These are phyloP conservation scores for Beauveria varroae DNA, from an alignment of 2,329 filamentous ascomycete genomes.

Conservation along the genomic window DNA sequence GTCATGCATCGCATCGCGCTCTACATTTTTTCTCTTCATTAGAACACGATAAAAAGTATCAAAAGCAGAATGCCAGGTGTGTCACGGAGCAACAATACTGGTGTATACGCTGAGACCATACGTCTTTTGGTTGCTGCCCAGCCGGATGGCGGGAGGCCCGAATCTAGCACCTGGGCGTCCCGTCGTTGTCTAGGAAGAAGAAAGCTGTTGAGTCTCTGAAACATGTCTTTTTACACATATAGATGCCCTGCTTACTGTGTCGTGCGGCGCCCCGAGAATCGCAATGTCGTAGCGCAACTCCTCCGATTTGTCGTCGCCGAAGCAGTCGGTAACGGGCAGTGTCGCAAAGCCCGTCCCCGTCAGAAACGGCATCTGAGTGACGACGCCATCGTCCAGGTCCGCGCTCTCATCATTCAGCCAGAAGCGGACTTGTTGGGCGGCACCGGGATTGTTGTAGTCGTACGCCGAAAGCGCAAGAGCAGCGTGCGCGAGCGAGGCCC, in stretches of 20 bases:
- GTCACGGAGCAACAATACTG: conserved; percentile 1
- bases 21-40: neutral
- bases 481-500: neutral
- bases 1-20: conserved; percentile 15
- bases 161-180: conserved; percentile 48
- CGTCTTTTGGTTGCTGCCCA: conserved; percentile 59
- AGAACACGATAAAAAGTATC: neutral
- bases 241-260: conserved; percentile 17
- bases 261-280: conserved; percentile 22
- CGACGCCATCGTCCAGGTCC: conserved; percentile 10
- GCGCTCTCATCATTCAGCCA: conserved; percentile 12
- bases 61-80: neutral
- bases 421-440: conserved; percentile 15
- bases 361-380: conserved; percentile 14
- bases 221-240: no score
- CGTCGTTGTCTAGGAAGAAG: conserved; percentile 14
- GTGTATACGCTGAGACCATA: conserved; percentile 18
- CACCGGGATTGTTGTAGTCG: conserved; percentile 8
- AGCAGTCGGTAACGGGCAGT: conserved; percentile 20
- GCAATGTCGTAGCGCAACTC: conserved; percentile 20
- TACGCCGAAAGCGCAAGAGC: neutral
- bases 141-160: conserved; percentile 73
- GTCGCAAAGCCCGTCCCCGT: conserved; percentile 18
- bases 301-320: conserved; percentile 12
- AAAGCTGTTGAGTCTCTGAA: no score